Base-by-base conservation (phyloP, 1,139 yeast genomes). In the Debaryomyces psychrophilus region DNA sequence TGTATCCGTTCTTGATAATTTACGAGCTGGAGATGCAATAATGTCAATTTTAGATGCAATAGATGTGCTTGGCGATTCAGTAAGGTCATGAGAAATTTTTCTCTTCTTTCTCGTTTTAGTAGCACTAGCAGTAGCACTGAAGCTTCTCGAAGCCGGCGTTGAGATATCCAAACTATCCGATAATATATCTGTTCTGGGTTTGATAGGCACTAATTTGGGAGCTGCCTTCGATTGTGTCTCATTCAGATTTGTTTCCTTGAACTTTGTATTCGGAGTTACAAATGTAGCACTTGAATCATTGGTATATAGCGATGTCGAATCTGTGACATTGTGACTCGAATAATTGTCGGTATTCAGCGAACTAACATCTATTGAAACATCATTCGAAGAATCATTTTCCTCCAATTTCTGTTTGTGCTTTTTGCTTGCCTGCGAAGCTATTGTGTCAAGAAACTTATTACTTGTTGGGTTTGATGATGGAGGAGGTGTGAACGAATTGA, bases 1-100 rank as follows among this genome's bases (percentile, higher is more conserved):
- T 4, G 43, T 31, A 33, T 44, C 33, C 38, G 45, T 25, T 43
- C 45, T 37, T 20, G 48, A 44, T 42, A 52, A 44, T 22, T 60
- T 55, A 23, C 57, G 46, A 29, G 53, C 50, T 37, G 77, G 77
- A 5, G 77, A 71, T 8, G 65, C 69, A 44, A 73, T 64, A 15
- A 65, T 59, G 42, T 69, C 75, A 35, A 72, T 67, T 48, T 65
- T 67, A 1, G 74, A 61, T 26, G 79, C 79, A 37, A 71, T 59
- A 7, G 69, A 61, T 47, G 66, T 61, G 46, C 68, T 70, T 1
- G 78, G 79, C 3, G 78, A 67, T 33, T 60, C 69, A 44, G 4
- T 29, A 18, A 37, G 34, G 28, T 20, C 35, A 26, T 37, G 17
- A 12, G 40, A 25, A 11, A 44, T 27, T 15, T 41, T 46, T 36